Percentiles rank a stretch among this genome's conserved stretches.
Evolutionary conservation across 2,329 filamentous ascomycete species (phyloP).

Genomic region (Cladophialophora chaetospira): DNA sequence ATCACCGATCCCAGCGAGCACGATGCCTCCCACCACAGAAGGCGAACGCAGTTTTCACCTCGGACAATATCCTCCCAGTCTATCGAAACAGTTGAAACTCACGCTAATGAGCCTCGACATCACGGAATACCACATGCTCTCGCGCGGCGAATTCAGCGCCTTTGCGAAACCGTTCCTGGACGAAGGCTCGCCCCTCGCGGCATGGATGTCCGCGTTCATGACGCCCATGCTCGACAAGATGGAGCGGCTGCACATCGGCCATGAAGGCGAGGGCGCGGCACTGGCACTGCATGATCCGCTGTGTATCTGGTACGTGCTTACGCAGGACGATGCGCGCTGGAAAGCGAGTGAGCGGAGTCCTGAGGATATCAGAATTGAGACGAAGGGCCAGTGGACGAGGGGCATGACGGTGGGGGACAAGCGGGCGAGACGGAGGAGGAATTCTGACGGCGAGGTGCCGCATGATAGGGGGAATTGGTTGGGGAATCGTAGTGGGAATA

Average conservation of each 20-base stretch:
- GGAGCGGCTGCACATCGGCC: conserved; percentile 60
- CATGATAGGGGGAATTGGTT: conserved; percentile 79
- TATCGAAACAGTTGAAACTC: conserved; percentile 66
- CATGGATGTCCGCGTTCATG: conserved; percentile 74
- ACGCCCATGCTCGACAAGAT: conserved; percentile 70
- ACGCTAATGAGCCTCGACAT: conserved; percentile 77
- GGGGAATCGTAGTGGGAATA: conserved; percentile 72
- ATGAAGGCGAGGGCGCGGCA: conserved; percentile 52
- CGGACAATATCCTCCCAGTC: conserved; percentile 62
- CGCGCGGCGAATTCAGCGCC: conserved; percentile 59
- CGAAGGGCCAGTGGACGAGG: conserved; percentile 87
- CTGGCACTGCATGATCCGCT: conserved; percentile 76
- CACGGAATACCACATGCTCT: conserved; percentile 70
- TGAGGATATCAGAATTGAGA: conserved; percentile 89
- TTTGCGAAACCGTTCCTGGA: conserved; percentile 59
- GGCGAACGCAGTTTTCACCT: conserved; percentile 46
- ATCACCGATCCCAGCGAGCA: conserved; percentile 71
- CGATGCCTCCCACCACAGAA: conserved; percentile 68
- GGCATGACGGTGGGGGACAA: conserved; percentile 87
- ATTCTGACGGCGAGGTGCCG: conserved; percentile 57
- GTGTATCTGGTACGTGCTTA: conserved; percentile 76
- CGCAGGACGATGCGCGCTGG: conserved; percentile 45
- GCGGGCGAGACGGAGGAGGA: conserved; percentile 53
- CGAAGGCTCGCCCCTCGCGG: conserved; percentile 65
- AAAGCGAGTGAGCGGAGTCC: conserved; percentile 53